Percentiles rank a stretch among this genome's conserved stretches.
These are phyloP conservation scores for Lagenidium sp. DNA, from an alignment of 352 stramenopile species.

Conservation along the genomic window DNA sequence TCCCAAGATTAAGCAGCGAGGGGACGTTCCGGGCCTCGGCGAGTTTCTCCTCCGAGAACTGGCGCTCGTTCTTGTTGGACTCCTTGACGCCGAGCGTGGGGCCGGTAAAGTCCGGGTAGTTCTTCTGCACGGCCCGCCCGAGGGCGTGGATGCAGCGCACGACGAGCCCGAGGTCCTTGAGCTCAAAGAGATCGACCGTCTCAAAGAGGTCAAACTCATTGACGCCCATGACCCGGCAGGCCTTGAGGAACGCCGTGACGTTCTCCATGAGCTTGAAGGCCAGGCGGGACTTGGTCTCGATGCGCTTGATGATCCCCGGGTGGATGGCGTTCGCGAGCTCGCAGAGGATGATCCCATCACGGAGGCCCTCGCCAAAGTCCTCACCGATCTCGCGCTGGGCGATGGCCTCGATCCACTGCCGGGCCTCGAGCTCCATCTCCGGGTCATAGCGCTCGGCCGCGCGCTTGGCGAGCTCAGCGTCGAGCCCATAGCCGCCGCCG, in stretches of 20 bases:
- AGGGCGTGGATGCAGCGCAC: slow-evolving; percentile 75
- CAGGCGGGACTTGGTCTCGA: slow-evolving; percentile 83
- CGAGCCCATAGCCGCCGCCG: slow-evolving; percentile 80
- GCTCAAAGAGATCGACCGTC: slow-evolving; percentile 86
- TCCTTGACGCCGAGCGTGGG: slow-evolving; percentile 79
- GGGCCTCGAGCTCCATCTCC: slow-evolving; percentile 76
- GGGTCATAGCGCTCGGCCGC: slow-evolving; percentile 87
- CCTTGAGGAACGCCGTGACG: slow-evolving; percentile 78
- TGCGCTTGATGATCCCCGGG: slow-evolving; percentile 42
- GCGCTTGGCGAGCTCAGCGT: slow-evolving; percentile 81
- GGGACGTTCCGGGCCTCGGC: slow-evolving; percentile 46
- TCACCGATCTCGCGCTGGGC: slow-evolving; percentile 63
- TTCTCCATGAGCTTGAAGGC: slow-evolving; percentile 93
- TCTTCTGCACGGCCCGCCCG: slow-evolving; percentile 64
- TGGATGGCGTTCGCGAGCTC: slow-evolving; percentile 79
- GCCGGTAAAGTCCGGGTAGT: slow-evolving; percentile 58
- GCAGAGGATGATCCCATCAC: slow-evolving; percentile 79
- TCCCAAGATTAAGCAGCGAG: slow-evolving; percentile 58
- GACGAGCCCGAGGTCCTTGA: slow-evolving; percentile 79
- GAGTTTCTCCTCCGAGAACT: slow-evolving; percentile 64
- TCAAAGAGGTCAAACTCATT: slow-evolving; percentile 88
- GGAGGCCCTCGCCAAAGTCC: slow-evolving; percentile 73
- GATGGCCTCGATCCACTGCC: slow-evolving; percentile 80
- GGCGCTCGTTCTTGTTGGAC: slow-evolving; percentile 61
- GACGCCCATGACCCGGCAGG: slow-evolving; percentile 79